Evolutionary conservation across 345 rosid genomes (phyloP).

Genomic region (Pistacia atlantica): DNA sequence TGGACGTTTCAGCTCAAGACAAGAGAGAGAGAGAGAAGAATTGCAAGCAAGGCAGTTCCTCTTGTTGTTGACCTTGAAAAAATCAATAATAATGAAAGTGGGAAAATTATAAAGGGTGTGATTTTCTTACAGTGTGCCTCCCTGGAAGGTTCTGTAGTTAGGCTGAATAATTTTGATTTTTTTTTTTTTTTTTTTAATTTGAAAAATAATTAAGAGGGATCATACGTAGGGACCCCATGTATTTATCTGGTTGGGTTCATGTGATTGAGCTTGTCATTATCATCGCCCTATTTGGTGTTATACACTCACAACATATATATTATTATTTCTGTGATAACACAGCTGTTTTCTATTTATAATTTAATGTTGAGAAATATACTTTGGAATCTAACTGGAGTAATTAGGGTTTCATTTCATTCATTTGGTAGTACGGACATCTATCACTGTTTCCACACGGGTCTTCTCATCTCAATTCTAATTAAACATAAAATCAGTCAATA

Average conservation of each 20-base stretch:
- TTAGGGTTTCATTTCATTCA: too few species aligned
- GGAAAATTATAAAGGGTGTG: neutral
- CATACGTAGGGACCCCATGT: constrained; percentile 25
- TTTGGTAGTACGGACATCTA: too few species aligned
- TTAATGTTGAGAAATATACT: too few species aligned
- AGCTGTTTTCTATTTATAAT: constrained; percentile 27
- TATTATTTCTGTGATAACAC: constrained; percentile 22
- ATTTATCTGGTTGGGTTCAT: constrained; percentile 8
- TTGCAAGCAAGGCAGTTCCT: constrained; percentile 12
- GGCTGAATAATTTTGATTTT: neutral
- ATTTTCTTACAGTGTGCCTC: constrained; percentile 17
- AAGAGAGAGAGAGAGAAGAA: neutral
- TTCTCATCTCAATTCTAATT: too few species aligned
- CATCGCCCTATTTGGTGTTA: constrained; percentile 37
- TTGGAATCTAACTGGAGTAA: too few species aligned
- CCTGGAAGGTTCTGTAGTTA: constrained; percentile 40
- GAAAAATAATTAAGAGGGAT: neutral
- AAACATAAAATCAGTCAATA: too few species aligned
- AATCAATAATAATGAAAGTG: neutral
- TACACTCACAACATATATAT: neutral
- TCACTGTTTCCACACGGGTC: too few species aligned
- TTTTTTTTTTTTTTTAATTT: neutral
- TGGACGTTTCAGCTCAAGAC: constrained; percentile 16
- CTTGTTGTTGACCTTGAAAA: constrained; percentile 31
- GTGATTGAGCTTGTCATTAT: constrained; percentile 51